These are phyloP conservation scores for Rhodotorula diobovata DNA, from an alignment of 768 basidiomycete genomes.

Conservation along the genomic window DNA sequence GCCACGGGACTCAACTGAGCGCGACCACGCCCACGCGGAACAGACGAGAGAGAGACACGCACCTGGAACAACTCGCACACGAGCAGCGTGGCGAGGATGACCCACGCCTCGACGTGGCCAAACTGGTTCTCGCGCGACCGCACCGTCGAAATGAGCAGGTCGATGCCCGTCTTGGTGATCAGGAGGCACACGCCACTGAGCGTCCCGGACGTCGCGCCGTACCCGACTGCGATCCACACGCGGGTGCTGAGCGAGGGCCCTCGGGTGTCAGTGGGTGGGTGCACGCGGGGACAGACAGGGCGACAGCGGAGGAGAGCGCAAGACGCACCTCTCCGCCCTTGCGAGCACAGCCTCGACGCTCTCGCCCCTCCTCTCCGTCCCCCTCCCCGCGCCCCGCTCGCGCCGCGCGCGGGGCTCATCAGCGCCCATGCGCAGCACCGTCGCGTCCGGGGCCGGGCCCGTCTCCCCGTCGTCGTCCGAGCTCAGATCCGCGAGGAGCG, in stretches of 20 bases:
- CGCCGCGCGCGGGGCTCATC: no score
- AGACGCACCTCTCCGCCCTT: neutral
- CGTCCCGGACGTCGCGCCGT: slow-evolving; percentile 80
- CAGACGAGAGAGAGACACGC: neutral
- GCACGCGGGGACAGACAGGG: neutral
- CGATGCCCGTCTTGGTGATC: slow-evolving; percentile 89
- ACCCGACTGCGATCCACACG: slow-evolving; percentile 70
- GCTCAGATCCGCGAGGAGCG: neutral
- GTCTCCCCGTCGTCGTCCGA: neutral
- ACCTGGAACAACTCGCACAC: slow-evolving; percentile 71
- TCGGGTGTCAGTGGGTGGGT: neutral
- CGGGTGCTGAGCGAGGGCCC: slow-evolving; percentile 48
- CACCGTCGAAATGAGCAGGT: slow-evolving; percentile 73
- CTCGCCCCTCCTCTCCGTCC: neutral
- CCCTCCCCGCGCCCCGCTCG: neutral
- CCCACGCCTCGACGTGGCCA: slow-evolving; percentile 56
- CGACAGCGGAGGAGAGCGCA: neutral
- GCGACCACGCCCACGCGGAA: neutral
- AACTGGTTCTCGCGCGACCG: slow-evolving; percentile 61
- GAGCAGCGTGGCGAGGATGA: slow-evolving; percentile 65
- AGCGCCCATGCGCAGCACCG: no score
- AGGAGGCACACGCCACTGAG: slow-evolving; percentile 87
- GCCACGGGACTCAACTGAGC: neutral
- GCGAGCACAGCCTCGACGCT: neutral
- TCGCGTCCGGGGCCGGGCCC: no score